Evolutionary conservation across 345 rosid species (phyloP), one percentile per base, ranked within the genome.

Genomic region (Aethionema arabicum): DNA sequence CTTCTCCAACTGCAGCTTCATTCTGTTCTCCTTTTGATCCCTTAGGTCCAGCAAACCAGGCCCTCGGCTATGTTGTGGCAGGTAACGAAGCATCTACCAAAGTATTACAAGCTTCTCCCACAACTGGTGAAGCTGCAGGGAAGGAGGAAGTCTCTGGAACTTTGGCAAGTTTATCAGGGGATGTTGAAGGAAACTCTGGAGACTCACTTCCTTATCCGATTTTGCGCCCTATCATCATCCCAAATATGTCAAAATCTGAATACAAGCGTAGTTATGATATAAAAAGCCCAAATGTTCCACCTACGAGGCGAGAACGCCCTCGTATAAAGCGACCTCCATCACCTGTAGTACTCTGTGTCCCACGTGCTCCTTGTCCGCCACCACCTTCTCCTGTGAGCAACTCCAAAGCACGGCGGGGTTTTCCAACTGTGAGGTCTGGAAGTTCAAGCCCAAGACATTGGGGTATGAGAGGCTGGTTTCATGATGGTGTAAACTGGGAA

Each of bases 361-460:
- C 98, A 62, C 77, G 89, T 67, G 98, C 98, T 65, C 96, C 96
- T 14, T 81, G 86, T 41, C 98, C 87, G 6, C 98, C 98, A 61
- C 95, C 96, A 36, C 93, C 95, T 21, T 92, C 98, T 63, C 89
- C 96, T 68, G 96, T 79, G 70, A 86, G 85, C 47, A 87, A 85
- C 58, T 76, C 98, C 37, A 83, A 95, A 80, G 86, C 88, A 73
- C 88, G 80, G 15, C 79, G 95, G 50, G 96, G 98, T 39, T 83
- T 88, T 73, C 91, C 98, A 32, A 86, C 85, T 67, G 98, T 92
- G 74, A 89, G 98, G 75, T 92, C 98, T 45, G 98, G 98, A 75
- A 92, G 98, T 78, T 92, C 98, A 66, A 92, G 98, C 72, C 98
- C 98, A 49, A 82, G 98, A 76, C 89, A 92, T 53, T 92, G 98